Conservation (phyloP, 495 filamentous ascomycete species). For the Penicillium antarcticum region DNA sequence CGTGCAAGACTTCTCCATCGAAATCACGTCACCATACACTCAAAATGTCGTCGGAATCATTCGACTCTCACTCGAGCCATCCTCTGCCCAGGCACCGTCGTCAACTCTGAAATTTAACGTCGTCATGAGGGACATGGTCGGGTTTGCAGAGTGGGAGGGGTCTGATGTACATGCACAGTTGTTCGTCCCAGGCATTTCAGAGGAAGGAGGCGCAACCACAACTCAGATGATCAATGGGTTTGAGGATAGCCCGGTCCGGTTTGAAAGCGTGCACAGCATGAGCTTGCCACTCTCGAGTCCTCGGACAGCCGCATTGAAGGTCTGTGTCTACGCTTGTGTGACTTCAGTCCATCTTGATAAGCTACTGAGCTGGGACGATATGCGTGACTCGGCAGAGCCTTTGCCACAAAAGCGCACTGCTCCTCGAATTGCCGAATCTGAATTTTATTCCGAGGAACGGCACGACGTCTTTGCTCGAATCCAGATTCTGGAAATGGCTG, state of each 20-base stretch:
- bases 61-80: slow-evolving; percentile 87
- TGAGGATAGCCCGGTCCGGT: slow-evolving; percentile 89
- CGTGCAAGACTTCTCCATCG: slow-evolving; percentile 89
- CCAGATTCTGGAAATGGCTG: slow-evolving; percentile 86
- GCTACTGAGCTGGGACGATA: slow-evolving; percentile 97
- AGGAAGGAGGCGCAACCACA: slow-evolving; percentile 87
- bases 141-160: slow-evolving; percentile 94
- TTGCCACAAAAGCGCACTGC: slow-evolving; percentile 58
- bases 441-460: slow-evolving; percentile 88
- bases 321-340: slow-evolving; percentile 92
- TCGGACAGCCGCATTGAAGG: slow-evolving; percentile 68
- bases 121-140: slow-evolving; percentile 95
- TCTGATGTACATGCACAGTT: slow-evolving; percentile 95
- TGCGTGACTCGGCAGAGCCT: slow-evolving; percentile 64
- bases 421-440: slow-evolving; percentile 79
- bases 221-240: slow-evolving; percentile 94
- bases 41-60: slow-evolving; percentile 84
- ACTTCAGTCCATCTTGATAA: slow-evolving; percentile 95
- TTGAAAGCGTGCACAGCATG: slow-evolving; percentile 98
- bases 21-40: slow-evolving; percentile 90
- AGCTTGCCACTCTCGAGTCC: slow-evolving; percentile 86
- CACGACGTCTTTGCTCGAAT: slow-evolving; percentile 88
- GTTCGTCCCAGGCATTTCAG: slow-evolving; percentile 88
- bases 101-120: slow-evolving; percentile 97
- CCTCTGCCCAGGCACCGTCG: slow-evolving; percentile 85